Evolutionary conservation across 208 protist genomes (phyloP), one percentile per base, ranked within the genome.

Genomic region (Crithidia sp.): DNA sequence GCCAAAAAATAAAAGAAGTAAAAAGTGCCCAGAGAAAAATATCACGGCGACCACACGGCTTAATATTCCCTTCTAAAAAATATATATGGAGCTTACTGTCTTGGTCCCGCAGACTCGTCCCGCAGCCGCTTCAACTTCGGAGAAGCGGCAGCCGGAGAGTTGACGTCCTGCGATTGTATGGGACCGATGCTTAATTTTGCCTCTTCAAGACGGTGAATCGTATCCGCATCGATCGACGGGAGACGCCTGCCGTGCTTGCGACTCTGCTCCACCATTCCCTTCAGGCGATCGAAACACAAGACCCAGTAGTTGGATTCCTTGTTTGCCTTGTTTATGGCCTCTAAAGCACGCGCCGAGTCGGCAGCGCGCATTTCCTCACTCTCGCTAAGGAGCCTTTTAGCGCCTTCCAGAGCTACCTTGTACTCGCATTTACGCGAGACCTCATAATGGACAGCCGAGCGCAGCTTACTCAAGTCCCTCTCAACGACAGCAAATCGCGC

Each of bases 221-320:
- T 89, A 54, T 81, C 84, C 10, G 75, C 50, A 71, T 91, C 87
- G 39, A 89, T 75, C 14, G 81, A 77, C n/a, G 83, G 83, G 9
- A 87, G 65, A 5, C 53, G 68, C 13, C 67, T 55, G 8, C 80
- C 82, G 17, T 66, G 77, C 12, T 57, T 63, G 8, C 74, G 61
- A 16, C 71, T 75, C 13, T 65, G 53, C 50, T 92, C 84, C n/a
- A 92, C 63, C 76, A 92, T 88, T 0, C 40, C 43, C 57, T 92
- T 93, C 9, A 96, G 81, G 55, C 87, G 82, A 10, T 96, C 89
- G 76, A 94, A 96, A 50, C 84, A 86, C 40, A 67, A 61, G 36
- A 91, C 74, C 89, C 92, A 96, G 71, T 96, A 96, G 7, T 79
- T 81, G 12, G 78, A 68, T 58, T 96, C 89, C 3, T 77, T 59